A percentile compares a stretch with the other conserved stretches of the same genome.
phyloP scores from a whole-genome alignment of 2,329 filamentous ascomycete genomes.

The Rugonectria rugulosa region DNA sequence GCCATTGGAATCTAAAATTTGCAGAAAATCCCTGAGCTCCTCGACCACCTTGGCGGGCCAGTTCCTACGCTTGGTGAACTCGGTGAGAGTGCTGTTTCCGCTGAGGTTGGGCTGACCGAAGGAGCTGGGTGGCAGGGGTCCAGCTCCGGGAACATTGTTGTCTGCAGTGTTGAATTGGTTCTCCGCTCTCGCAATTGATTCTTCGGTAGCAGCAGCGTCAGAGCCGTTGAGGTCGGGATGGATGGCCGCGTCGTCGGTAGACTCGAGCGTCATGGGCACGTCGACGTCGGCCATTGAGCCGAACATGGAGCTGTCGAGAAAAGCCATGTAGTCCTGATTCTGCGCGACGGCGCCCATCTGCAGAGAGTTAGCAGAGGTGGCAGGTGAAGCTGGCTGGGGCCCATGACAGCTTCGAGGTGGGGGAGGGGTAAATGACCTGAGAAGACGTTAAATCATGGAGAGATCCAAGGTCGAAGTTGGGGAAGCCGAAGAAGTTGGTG shows the following conservation, averaged over 20 bases:
- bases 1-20: constrained; percentile 86
- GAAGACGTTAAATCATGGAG: constrained; percentile 38
- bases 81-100: constrained; percentile 57
- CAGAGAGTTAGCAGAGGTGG: constrained; percentile 28
- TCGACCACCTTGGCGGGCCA: constrained; percentile 92
- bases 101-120: constrained; percentile 45
- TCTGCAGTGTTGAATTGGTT: constrained; percentile 45
- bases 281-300: constrained; percentile 48
- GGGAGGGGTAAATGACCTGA: constrained; percentile 34
- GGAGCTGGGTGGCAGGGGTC: constrained; percentile 50
- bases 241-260: constrained; percentile 40
- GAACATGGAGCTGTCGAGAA: constrained; percentile 54
- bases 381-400: constrained; percentile 10
- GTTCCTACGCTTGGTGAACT: constrained; percentile 69
- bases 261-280: constrained; percentile 55
- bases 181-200: constrained; percentile 43
- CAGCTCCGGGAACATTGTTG: constrained; percentile 51
- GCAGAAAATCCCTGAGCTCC: constrained; percentile 86
- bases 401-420: constrained; percentile 22
- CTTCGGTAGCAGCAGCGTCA: constrained; percentile 35
- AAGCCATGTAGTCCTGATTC: constrained; percentile 51
- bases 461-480: constrained; percentile 40
- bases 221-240: constrained; percentile 30
- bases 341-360: constrained; percentile 39
- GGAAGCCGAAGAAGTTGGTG: constrained; percentile 48